A percentile compares a stretch with the other conserved stretches of the same genome.
These are phyloP conservation scores for Aureobasidium uvarum DNA, from an alignment of 2,329 filamentous ascomycete genomes.

Conservation along the genomic window DNA sequence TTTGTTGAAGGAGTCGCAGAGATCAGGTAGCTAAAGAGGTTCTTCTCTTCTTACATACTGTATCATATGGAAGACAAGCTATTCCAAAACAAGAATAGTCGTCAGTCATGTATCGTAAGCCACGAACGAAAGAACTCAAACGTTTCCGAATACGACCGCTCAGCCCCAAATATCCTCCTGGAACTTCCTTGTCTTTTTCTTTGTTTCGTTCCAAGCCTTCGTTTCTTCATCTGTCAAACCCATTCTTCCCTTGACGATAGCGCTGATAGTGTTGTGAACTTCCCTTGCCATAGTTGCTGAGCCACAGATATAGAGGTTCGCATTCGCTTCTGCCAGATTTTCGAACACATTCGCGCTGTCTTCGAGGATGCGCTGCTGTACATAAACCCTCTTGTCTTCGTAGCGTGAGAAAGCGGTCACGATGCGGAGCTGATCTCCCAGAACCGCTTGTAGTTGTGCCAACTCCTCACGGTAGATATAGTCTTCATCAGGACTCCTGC, in stretches of 20 bases:
- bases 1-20: no score
- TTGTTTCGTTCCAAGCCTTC: not conserved
- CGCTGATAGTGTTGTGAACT: not conserved
- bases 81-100: no score
- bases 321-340: not conserved
- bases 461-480: not conserved
- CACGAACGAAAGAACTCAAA: no score
- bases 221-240: not conserved
- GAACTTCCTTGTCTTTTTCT: slow-evolving; percentile 1
- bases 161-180: not conserved
- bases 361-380: not conserved
- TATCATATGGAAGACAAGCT: no score
- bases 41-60: no score
- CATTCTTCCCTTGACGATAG: not conserved
- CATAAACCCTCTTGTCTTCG: not conserved
- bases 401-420: slow-evolving; percentile 31
- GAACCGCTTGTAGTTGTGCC: not conserved
- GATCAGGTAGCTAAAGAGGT: no score
- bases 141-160: not conserved
- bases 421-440: not conserved
- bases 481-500: not conserved
- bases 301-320: not conserved
- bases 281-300: not conserved
- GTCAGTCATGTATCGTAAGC: no score
- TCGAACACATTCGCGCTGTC: not conserved